Base-by-base conservation (phyloP, 305 asterid species). In the Ajuga reptans region DNA sequence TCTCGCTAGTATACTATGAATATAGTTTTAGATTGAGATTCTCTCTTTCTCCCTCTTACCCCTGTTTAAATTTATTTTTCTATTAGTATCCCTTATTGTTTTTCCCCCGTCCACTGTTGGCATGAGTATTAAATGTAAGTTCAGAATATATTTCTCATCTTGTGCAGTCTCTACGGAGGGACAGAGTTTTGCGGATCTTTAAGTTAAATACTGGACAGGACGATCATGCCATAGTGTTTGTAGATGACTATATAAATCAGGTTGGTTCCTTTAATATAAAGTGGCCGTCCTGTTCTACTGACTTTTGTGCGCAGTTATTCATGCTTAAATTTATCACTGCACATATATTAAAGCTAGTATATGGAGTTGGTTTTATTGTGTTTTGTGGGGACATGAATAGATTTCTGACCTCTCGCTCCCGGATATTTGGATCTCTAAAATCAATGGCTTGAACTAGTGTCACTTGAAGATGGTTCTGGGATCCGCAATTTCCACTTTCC, bases 191-290 rank as follows among this genome's bases (percentile, higher is more conserved):
- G 76, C 95, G 91, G 52, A 64, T 89, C 76, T 93, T 93, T 76
- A 93, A 90, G 82, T 76, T 93, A 74, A 93, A 78, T 79, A 87
- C 87, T 49, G 99, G 99, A 59, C 99, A 89, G 80, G 95, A 93
- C 39, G 99, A 93, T 78, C 95, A 87, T 82, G 97, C 97, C 59
- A 73, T 93, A 68, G 90, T 93, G 95, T 84, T 93, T 75, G 10
- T 76, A 62, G 95, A 90, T 16, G 89, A 93, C 83, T 93, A 93
- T 80, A 52, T 84, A 39, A 89, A 73, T 72, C 96, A 88, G 97
- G 98, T 90, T 75, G 61, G 81, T 82, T 75, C 24, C 8, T 42
- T 67, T 18, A 47, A 31, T 34, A 45, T 53, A 5, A 17, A 27
- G 39, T 37, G 52, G 31, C 31, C 24, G 54, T 72, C 63, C 15